phyloP scores from a whole-genome alignment of 2,329 filamentous ascomycete genomes.

The Aspergillus fijiensis region DNA sequence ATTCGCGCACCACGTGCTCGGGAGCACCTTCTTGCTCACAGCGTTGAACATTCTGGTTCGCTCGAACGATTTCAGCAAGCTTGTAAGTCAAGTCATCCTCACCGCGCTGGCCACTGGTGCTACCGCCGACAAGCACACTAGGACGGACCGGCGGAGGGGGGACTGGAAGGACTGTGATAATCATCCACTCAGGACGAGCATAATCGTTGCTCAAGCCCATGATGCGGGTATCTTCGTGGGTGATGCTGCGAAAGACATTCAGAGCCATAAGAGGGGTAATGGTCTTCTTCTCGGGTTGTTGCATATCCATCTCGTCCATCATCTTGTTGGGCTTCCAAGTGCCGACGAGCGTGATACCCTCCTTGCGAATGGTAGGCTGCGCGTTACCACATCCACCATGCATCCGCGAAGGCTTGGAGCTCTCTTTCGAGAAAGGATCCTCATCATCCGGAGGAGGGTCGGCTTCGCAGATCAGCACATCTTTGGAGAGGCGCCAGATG shows the following conservation, averaged over 20 bases:
- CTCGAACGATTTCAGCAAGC: slow-evolving; percentile 94
- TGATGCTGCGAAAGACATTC: slow-evolving; percentile 82
- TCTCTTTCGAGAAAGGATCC: slow-evolving; percentile 67
- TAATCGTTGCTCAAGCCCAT: slow-evolving; percentile 95
- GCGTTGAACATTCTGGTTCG: slow-evolving; percentile 90
- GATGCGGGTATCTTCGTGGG: slow-evolving; percentile 74
- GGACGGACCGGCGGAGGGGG: slow-evolving; percentile 93
- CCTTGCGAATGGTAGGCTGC: slow-evolving; percentile 84
- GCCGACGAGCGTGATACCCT: slow-evolving; percentile 77
- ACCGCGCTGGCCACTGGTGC: slow-evolving; percentile 84
- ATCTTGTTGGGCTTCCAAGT: slow-evolving; percentile 74
- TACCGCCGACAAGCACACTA: slow-evolving; percentile 95
- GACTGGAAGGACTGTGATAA: slow-evolving; percentile 90
- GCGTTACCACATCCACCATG: slow-evolving; percentile 94
- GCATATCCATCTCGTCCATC: slow-evolving; percentile 62
- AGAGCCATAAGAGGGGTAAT: slow-evolving; percentile 84
- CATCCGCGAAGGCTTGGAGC: slow-evolving; percentile 51
- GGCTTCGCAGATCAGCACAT: slow-evolving; percentile 79
- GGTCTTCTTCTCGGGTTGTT: slow-evolving; percentile 72
- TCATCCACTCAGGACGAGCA: slow-evolving; percentile 97
- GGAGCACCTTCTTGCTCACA: slow-evolving; percentile 90
- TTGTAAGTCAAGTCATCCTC: slow-evolving; percentile 99
- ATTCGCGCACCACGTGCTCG: slow-evolving; percentile 85
- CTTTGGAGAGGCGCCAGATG: slow-evolving; percentile 90
- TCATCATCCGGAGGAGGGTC: slow-evolving; percentile 67